phyloP scores from a whole-genome alignment of 73 alveolate genomes.

The Halteria grandinella region DNA sequence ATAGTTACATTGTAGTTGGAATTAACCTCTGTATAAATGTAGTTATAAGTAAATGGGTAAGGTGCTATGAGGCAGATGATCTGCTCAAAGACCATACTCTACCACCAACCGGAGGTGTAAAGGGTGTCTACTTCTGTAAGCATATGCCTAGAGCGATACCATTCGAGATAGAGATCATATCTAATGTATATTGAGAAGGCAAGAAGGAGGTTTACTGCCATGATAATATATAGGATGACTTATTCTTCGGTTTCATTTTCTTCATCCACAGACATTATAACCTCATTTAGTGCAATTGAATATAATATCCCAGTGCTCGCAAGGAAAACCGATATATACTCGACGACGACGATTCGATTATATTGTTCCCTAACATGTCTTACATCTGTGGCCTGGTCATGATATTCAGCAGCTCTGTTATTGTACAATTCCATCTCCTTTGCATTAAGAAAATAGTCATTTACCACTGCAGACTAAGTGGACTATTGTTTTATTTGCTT shows the following conservation, averaged over 20 bases:
- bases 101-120: slow-evolving; percentile 55
- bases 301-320: slow-evolving; percentile 65
- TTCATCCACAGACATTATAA: slow-evolving; percentile 28
- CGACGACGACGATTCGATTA: slow-evolving; percentile 54
- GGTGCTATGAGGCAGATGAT: slow-evolving; percentile 67
- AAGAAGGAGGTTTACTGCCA: slow-evolving; percentile 29
- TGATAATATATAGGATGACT: slow-evolving; percentile 46
- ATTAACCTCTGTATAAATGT: slow-evolving; percentile 44
- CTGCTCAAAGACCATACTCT: slow-evolving; percentile 58
- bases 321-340: slow-evolving; percentile 52
- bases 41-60: slow-evolving; percentile 64
- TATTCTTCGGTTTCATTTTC: slow-evolving; percentile 17
- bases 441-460: too few relatives aligned
- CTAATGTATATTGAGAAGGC: slow-evolving; percentile 55
- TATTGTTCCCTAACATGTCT: too few relatives aligned
- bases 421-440: too few relatives aligned
- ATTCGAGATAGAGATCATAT: slow-evolving; percentile 58
- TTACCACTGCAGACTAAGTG: too few relatives aligned
- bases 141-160: slow-evolving; percentile 69
- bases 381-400: too few relatives aligned
- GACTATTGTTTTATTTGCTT: too few relatives aligned
- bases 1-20: slow-evolving; percentile 55
- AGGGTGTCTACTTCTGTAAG: slow-evolving; percentile 56
- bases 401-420: too few relatives aligned
- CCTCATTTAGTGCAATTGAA: slow-evolving; percentile 52